Percentiles rank a stretch among this genome's conserved stretches.
These are phyloP conservation scores for Zymoseptoria passerinii DNA, from an alignment of 2,329 filamentous ascomycete species.

Conservation along the genomic window DNA sequence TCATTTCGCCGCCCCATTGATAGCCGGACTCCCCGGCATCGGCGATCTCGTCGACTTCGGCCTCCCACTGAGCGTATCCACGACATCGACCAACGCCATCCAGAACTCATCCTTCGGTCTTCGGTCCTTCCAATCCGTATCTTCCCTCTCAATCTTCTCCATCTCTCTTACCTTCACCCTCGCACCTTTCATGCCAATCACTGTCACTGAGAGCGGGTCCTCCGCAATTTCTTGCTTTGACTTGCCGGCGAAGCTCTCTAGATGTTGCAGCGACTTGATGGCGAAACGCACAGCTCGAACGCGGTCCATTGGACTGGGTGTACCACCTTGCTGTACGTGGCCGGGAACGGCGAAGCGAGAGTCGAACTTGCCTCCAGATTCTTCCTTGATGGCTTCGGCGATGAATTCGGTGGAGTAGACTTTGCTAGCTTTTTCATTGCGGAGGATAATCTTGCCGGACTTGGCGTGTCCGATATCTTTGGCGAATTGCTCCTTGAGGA, in stretches of 20 bases:
- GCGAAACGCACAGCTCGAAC: slow-evolving; percentile 84
- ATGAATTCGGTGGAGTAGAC: slow-evolving; percentile 91
- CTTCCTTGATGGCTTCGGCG: slow-evolving; percentile 89
- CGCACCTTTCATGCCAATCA: slow-evolving; percentile 89
- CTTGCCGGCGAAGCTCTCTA: slow-evolving; percentile 67
- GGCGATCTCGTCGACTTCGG: slow-evolving; percentile 18
- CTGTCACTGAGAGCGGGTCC: slow-evolving; percentile 64
- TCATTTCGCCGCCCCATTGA: slow-evolving; percentile 10
- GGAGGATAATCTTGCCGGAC: slow-evolving; percentile 87
- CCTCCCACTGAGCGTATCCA: slow-evolving; percentile 75
- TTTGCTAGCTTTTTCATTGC: slow-evolving; percentile 87
- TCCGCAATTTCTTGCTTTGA: slow-evolving; percentile 59
- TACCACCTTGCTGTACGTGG: slow-evolving; percentile 89
- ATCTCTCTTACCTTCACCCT: slow-evolving; percentile 82
- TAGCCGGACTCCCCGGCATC: slow-evolving; percentile 13
- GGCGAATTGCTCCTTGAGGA: slow-evolving; percentile 76
- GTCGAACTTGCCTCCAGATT: slow-evolving; percentile 86
- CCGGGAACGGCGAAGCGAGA: slow-evolving; percentile 84
- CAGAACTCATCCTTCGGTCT: slow-evolving; percentile 80
- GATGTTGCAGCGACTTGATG: slow-evolving; percentile 87
- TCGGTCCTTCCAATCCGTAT: slow-evolving; percentile 89
- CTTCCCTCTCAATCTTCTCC: slow-evolving; percentile 67
- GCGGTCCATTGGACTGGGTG: slow-evolving; percentile 91
- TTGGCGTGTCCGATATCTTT: slow-evolving; percentile 80
- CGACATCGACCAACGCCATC: slow-evolving; percentile 68